These are phyloP conservation scores for Phyllosticta paracitricarpa DNA, from an alignment of 2,329 filamentous ascomycete genomes.

Conservation along the genomic window DNA sequence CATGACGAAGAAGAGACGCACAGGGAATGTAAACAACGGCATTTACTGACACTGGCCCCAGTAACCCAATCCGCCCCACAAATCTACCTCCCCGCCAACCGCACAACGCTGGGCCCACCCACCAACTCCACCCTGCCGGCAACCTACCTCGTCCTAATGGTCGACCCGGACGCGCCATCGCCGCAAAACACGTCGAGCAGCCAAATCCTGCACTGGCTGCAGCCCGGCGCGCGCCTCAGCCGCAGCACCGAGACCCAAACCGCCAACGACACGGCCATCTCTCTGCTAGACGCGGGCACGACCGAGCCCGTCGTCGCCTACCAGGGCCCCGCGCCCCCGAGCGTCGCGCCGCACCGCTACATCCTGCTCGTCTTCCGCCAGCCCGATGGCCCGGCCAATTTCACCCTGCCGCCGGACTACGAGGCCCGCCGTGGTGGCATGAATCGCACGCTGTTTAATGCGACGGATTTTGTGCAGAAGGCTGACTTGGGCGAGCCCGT, in stretches of 20 bases:
- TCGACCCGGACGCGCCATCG: conserved; percentile 11
- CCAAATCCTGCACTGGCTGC: conserved; percentile 11
- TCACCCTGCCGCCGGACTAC: background rate
- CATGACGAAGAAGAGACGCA: background rate
- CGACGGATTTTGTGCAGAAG: background rate
- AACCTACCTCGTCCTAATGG: conserved; percentile 9
- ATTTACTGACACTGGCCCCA: background rate
- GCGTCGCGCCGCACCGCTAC: conserved; percentile 10
- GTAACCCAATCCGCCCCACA: conserved; percentile 1
- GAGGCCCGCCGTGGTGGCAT: background rate
- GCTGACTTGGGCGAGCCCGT: background rate
- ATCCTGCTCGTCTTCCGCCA: conserved; percentile 10
- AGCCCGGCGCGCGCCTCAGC: background rate
- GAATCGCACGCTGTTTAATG: conserved; percentile 1
- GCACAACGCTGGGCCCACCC: background rate
- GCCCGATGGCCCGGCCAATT: background rate
- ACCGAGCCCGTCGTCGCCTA: conserved; percentile 3
- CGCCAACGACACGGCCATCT: background rate
- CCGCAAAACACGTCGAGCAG: conserved; percentile 1
- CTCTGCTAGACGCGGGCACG: conserved; percentile 4
- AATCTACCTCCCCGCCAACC: conserved; percentile 5
- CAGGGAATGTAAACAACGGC: no score
- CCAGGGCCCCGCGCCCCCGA: conserved; percentile 2
- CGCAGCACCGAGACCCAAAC: background rate
- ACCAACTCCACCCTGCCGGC: background rate